phyloP scores from a whole-genome alignment of 2,329 filamentous ascomycete genomes.

The Colletotrichum eleusines region DNA sequence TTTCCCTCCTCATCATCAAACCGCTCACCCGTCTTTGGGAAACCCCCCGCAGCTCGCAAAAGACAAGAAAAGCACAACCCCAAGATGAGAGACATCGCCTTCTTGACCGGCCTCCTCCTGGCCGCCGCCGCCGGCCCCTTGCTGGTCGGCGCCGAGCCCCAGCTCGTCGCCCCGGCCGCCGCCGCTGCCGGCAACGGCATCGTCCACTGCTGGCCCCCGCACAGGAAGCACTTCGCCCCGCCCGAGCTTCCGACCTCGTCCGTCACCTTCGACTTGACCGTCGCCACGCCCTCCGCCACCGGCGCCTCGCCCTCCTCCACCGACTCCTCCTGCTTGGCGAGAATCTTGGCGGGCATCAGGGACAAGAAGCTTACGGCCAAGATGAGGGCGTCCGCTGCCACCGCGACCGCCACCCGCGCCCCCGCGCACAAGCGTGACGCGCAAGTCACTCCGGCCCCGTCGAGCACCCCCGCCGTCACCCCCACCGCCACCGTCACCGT shows the following conservation, averaged over 20 bases:
- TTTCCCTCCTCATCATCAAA: neutral
- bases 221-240: neutral
- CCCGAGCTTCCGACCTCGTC: neutral
- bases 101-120: neutral
- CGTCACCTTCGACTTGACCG: neutral
- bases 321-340: no score
- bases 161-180: neutral
- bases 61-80: neutral
- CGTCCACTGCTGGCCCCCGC: neutral
- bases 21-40: neutral
- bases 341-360: no score
- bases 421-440: no score
- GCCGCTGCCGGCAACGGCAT: no score
- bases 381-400: no score
- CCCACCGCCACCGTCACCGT: neutral
- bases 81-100: neutral
- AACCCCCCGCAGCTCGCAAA: neutral
- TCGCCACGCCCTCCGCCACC: neutral
- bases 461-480: no score
- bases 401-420: no score
- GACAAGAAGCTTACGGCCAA: no score
- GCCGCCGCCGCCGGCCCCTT: neutral
- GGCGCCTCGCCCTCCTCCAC: neutral
- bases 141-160: neutral
- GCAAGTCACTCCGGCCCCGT: no score